Evolutionary conservation across 306 rosid genomes (phyloP).

Genomic region (Herpetospermum pedunculosum): DNA sequence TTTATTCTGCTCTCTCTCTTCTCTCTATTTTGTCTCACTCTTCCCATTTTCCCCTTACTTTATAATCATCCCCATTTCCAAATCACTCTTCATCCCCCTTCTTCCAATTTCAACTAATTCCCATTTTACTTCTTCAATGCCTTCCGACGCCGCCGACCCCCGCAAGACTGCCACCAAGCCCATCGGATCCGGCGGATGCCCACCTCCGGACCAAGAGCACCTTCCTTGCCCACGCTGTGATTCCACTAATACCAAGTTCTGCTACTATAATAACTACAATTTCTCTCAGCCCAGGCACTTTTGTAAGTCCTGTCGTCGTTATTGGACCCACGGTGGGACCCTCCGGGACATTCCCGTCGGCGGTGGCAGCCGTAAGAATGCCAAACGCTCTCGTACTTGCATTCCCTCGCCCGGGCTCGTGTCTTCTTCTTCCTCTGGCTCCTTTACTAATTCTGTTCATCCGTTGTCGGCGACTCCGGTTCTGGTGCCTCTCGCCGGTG

Average conservation of each 20-base stretch:
- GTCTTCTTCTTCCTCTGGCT: not conserved
- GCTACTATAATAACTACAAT: conserved; percentile 95
- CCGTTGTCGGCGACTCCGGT: conserved; percentile 21
- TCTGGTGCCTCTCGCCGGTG: conserved; percentile 22
- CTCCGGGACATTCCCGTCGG: conserved; percentile 96
- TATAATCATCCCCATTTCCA: not conserved
- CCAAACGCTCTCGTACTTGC: conserved; percentile 76
- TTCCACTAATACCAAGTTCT: conserved; percentile 90
- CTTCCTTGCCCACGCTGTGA: conserved; percentile 93
- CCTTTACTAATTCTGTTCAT: conserved; percentile 2
- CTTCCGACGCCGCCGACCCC: conserved; percentile 49
- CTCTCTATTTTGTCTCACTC: conserved; percentile 28
- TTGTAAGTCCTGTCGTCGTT: conserved; percentile 97
- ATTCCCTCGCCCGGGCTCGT: not conserved
- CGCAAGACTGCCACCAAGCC: conserved; percentile 26
- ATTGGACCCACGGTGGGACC: conserved; percentile 98
- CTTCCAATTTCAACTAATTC: not conserved
- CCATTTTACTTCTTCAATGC: conserved; percentile 18
- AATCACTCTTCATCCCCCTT: not conserved
- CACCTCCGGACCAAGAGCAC: conserved; percentile 79
- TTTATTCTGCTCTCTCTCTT: conserved; percentile 36
- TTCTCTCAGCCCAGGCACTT: conserved; percentile 97
- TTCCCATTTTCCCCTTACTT: not conserved
- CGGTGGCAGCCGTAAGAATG: conserved; percentile 81
- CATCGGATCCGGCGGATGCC: conserved; percentile 17